phyloP scores from a whole-genome alignment of 805 yeast genomes.

The Barnettozyma populi region DNA sequence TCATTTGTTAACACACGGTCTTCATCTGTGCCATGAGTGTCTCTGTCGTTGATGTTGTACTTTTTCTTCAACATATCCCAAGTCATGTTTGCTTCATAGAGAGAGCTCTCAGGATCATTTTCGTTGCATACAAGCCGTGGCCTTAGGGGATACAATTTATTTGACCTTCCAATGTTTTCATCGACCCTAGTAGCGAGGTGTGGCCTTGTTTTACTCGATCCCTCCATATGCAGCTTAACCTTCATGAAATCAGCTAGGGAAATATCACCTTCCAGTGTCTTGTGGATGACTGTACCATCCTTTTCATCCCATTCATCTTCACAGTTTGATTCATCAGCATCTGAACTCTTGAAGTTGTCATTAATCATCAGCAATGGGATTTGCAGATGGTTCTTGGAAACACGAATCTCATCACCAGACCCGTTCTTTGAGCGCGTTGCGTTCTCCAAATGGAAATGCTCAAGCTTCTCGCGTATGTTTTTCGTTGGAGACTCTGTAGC shows the following conservation, averaged over 20 bases:
- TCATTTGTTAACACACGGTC: constrained; percentile 1
- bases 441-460: constrained; percentile 1
- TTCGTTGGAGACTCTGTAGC: constrained; percentile 7
- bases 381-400: constrained; percentile 2
- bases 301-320: constrained; percentile 3
- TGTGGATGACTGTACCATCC: constrained; percentile 8
- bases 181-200: not conserved
- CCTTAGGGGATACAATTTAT: not conserved
- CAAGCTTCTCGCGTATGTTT: constrained; percentile 2
- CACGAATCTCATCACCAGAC: not conserved
- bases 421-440: not conserved
- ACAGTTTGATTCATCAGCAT: not conserved
- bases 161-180: not conserved
- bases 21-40: constrained; percentile 4
- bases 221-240: constrained; percentile 6
- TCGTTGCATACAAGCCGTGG: constrained; percentile 1
- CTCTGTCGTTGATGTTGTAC: constrained; percentile 14
- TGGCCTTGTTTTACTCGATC: not conserved
- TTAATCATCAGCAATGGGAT: constrained; percentile 2
- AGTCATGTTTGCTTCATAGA: constrained; percentile 10
- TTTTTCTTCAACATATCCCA: constrained; percentile 22
- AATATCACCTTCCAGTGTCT: not conserved
- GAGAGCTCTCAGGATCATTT: not conserved
- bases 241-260: constrained; percentile 10
- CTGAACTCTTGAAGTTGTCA: constrained; percentile 1